Evolutionary conservation across 805 yeast species (phyloP), one percentile per base, ranked within the genome.

Genomic region (Ogataea ganodermae): DNA sequence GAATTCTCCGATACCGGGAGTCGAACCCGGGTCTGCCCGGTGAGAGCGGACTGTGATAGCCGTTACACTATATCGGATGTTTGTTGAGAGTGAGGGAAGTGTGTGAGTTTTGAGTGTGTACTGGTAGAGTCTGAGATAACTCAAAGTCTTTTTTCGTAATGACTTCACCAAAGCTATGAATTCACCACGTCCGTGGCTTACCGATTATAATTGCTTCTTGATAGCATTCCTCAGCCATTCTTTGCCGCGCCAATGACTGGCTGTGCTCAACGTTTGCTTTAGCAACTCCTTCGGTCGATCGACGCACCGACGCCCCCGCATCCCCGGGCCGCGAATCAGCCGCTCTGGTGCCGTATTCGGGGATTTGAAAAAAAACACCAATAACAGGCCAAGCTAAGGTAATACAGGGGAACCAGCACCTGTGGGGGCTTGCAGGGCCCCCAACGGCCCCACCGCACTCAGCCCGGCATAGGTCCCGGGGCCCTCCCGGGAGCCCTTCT

Each of bases 1-100:
- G 26, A 13, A 24, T 21, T 38, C 50, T 52, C 53, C 56, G 56
- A 52, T 52, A 49, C 56, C 48, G 56, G 56, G 56, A 52, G 53
- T 52, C 56, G 56, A 52, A 52, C 56, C 56, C 56, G 48, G 56
- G 52, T 52, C 56, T 52, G 56, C 56, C 48, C 56, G 56, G 56
- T 52, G 56, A 52, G 56, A 52, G 56, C 56, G 56, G 48, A 52
- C 56, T 52, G 56, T 52, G 56, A 49, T 52, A 52, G 56, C 56
- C 56, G 53, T 52, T 52, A 52, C 56, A 52, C 56, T 47, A 52
- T 49, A 52, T 52, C 56, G 56, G 53, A 52, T 39, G 35, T 48
- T 45, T 35, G 42, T 42, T 42, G 44, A 20, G 27, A 24, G 7
- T 7, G 9, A 18, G 23, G 36, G 3, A 17, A 24, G 27, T 24